Evolutionary conservation across 164 flowering plant species (phyloP), one percentile per base, ranked within the genome.

Genomic region (Tetracentron sinense): DNA sequence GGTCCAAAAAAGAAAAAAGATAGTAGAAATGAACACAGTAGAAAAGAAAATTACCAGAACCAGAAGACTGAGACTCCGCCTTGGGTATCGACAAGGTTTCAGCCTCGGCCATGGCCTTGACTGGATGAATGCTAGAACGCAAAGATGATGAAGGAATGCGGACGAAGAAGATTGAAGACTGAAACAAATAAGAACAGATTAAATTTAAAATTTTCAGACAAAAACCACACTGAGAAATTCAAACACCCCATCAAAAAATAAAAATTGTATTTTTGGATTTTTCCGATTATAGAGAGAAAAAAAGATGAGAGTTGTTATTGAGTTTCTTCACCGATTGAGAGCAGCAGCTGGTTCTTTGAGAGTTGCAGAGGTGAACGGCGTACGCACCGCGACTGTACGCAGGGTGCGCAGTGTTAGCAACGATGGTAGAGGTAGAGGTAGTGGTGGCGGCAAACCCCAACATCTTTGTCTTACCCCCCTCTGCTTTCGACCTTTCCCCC

Each of bases 51-150:
- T n/a, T 35, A 78, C 77, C 76, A 21, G 71, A 60, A 46, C 42
- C 48, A 44, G 73, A 49, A 25, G 69, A 55, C n/a, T 53, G 62
- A 31, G 67, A 54, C 42, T 33, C 69, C 19, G 20, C 19, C 42
- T 69, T 53, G 2, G 72, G 6, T 42, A 19, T 31, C 1, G 80
- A 29, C 15, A 69, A 2, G 6, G 72, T 72, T 35, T 65, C 78
- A 1, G 69, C 35, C 27, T 58, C 66, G 19, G 81, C 70, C 81
- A 81, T 76, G 57, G 77, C 77, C 56, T 46, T 74, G 49, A 78
- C 20, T 10, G 73, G 52, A 14, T 27, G 14, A 25, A 54, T 29
- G 4, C 65, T 69, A 46, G 59, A 64, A 2, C 56, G 66, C 60
- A 63, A 28, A 29, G 72, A 69, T 15, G 44, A 21, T 1, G 73